Evolutionary conservation across 306 rosid genomes (phyloP).

Genomic region (Aeschynomene evenia): DNA sequence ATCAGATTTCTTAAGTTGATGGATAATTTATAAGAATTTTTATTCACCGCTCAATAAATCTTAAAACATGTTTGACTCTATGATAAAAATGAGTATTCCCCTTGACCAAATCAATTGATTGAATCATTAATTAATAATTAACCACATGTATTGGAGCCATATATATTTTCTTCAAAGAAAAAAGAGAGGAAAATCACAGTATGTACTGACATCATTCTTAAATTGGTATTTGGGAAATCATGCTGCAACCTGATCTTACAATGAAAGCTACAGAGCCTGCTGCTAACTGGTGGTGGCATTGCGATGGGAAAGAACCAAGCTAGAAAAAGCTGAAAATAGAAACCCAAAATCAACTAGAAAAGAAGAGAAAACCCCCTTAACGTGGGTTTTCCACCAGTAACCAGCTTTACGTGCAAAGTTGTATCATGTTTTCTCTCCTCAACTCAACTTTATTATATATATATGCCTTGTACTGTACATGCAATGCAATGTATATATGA

Average conservation of each 20-base stretch:
- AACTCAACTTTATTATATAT: too few species aligned
- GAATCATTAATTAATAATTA: too few species aligned
- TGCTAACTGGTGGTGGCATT: constrained; percentile 3
- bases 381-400: neutral
- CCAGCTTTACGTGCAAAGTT: constrained; percentile 42
- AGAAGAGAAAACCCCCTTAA: constrained; percentile 19
- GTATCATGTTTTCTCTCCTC: constrained; percentile 32
- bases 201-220: neutral
- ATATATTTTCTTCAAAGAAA: too few species aligned
- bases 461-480: too few species aligned
- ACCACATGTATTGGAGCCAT: too few species aligned
- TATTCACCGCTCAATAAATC: too few species aligned
- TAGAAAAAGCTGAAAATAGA: constrained; percentile 26
- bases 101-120: too few species aligned
- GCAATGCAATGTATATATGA: too few species aligned
- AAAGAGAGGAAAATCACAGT: neutral
- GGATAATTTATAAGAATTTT: too few species aligned
- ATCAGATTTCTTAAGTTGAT: too few species aligned
- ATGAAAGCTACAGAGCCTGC: neutral
- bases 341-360: constrained; percentile 28
- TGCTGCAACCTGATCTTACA: neutral
- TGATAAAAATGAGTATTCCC: too few species aligned
- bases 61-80: too few species aligned
- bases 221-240: constrained; percentile 20
- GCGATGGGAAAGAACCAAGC: constrained; percentile 34